A percentile compares a stretch with the other conserved stretches of the same genome.
Conservation (phyloP, 805 yeast species). For the Ogataea zsoltii region DNA sequence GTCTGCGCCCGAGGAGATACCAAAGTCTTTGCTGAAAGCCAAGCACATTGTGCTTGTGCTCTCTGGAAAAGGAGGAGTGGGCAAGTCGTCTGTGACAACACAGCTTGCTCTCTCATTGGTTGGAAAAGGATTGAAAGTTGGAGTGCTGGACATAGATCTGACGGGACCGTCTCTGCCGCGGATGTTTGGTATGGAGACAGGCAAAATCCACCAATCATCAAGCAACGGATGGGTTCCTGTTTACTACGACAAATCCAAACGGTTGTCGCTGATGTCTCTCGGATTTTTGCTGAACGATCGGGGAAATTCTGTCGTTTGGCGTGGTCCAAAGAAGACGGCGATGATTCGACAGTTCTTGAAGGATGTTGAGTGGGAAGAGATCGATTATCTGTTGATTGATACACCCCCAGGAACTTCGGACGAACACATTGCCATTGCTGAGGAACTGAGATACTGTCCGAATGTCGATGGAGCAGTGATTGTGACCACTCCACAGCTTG, state of each 20-base stretch:
- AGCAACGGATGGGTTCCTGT: constrained; percentile 98
- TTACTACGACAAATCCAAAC: constrained; percentile 40
- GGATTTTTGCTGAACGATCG: constrained; percentile 85
- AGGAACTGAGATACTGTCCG: constrained; percentile 67
- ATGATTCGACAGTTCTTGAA: constrained; percentile 92
- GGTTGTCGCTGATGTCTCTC: constrained; percentile 75
- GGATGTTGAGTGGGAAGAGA: constrained; percentile 89
- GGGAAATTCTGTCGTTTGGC: constrained; percentile 93
- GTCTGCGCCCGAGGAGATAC: constrained; percentile 23
- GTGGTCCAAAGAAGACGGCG: constrained; percentile 98
- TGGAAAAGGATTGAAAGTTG: constrained; percentile 74
- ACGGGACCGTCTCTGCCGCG: constrained; percentile 97
- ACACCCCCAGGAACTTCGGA: constrained; percentile 99
- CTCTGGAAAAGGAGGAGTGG: constrained; percentile 97
- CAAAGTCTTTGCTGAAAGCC: constrained; percentile 43
- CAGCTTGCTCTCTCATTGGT: constrained; percentile 87
- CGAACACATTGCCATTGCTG: constrained; percentile 96
- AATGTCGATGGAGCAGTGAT: constrained; percentile 89
- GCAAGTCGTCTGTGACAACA: constrained; percentile 93
- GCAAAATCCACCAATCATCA: constrained; percentile 76
- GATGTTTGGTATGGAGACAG: constrained; percentile 87
- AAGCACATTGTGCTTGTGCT: constrained; percentile 79
- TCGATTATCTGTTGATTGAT: constrained; percentile 81
- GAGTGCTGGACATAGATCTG: constrained; percentile 90
- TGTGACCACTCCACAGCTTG: constrained; percentile 95